Percentiles rank a stretch among this genome's conserved stretches.
Evolutionary conservation across 139 green algal species (phyloP).

Genomic region (Closterium sp.): DNA sequence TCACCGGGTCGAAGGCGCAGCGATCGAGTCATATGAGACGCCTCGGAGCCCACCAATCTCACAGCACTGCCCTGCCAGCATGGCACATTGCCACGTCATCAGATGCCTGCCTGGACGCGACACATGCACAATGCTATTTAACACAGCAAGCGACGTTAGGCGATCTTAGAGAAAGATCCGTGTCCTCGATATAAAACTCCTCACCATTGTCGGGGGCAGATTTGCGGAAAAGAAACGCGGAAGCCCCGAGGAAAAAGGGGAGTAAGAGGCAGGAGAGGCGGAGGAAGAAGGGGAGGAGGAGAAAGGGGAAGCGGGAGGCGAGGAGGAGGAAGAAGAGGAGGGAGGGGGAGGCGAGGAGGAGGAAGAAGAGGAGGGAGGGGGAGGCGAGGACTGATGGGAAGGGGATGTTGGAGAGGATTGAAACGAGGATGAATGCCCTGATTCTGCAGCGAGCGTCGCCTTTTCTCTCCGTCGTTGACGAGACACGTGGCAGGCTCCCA

Average conservation of each 20-base stretch:
- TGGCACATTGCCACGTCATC: neutral
- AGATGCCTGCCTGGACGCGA: neutral
- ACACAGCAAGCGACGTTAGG: too few relatives aligned
- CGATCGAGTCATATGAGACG: slow-evolving; percentile 28
- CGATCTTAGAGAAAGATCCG: too few relatives aligned
- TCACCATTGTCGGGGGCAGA: neutral
- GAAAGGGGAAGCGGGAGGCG: neutral
- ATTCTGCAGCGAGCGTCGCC: neutral
- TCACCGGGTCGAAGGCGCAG: slow-evolving; percentile 30
- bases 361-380: neutral
- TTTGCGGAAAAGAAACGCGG: neutral
- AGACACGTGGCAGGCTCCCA: neutral
- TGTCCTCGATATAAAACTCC: neutral
- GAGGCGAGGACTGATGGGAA: neutral
- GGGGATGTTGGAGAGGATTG: neutral
- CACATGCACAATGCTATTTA: neutral
- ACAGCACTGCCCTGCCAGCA: slow-evolving; percentile 25
- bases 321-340: neutral
- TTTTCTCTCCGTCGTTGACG: neutral
- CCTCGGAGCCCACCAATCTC: slow-evolving; percentile 29
- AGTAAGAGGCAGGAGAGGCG: neutral
- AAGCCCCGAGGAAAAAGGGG: neutral
- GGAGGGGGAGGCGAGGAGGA: neutral
- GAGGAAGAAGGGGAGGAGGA: neutral
- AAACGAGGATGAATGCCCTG: neutral